Conservation (phyloP, 495 filamentous ascomycete species). For the Penicillium ochrochloron region DNA sequence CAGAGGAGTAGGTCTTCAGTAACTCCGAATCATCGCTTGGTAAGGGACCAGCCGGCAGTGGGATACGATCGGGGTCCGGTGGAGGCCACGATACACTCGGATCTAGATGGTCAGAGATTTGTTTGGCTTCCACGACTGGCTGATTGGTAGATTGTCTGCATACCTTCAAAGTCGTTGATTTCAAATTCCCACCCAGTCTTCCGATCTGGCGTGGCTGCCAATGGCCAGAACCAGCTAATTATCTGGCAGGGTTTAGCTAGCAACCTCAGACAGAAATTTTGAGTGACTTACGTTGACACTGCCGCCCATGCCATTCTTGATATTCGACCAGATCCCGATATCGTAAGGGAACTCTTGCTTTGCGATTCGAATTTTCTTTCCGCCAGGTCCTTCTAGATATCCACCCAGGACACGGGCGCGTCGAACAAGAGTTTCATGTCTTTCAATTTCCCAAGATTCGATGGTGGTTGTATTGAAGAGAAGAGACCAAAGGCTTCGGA, state of each 20-base stretch:
- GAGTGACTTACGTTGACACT: constrained; percentile 47
- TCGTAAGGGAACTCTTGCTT: constrained; percentile 91
- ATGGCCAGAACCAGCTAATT: constrained; percentile 68
- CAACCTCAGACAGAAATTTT: not conserved
- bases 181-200: constrained; percentile 68
- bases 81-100: constrained; percentile 77
- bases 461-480: constrained; percentile 78
- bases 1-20: constrained; percentile 37
- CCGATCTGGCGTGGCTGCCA: constrained; percentile 59
- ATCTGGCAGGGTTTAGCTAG: constrained; percentile 29
- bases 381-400: constrained; percentile 64
- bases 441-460: constrained; percentile 89
- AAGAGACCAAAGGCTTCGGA: constrained; percentile 61
- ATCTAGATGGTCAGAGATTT: constrained; percentile 37
- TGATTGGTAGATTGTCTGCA: not conserved
- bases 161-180: constrained; percentile 87
- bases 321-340: constrained; percentile 81
- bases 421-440: constrained; percentile 75
- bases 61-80: constrained; percentile 82
- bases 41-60: constrained; percentile 43
- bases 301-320: constrained; percentile 75
- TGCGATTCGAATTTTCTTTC: constrained; percentile 56
- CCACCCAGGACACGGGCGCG: constrained; percentile 61
- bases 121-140: not conserved
- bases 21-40: constrained; percentile 33